Evolutionary conservation across 306 rosid genomes (phyloP), one percentile per base, ranked within the genome.

Genomic region (Argentina anserina): DNA sequence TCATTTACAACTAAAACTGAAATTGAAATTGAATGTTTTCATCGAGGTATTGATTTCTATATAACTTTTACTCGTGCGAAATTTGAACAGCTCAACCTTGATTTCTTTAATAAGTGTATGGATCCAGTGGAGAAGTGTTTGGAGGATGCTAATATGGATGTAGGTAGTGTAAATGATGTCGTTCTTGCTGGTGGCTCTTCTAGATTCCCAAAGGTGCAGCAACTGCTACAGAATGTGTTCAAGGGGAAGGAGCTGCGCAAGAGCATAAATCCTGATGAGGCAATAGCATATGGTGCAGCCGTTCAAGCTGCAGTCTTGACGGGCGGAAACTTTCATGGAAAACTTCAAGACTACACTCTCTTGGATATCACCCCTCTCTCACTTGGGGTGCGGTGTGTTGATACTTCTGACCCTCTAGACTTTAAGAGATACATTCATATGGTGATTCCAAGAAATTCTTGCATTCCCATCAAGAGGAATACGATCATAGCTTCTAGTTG

Each of bases 231-330:
- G 18, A 1, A 56, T 25, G 7, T 28, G 6, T 56, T 56, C 0
- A 56, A 56, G 34, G 36, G 62, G 1, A 55, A 55, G 8, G 34
- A 56, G 2, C 36, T 56, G 3, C 26, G 62, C 18, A 56, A 56
- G 18, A 6, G 36, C 2, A 56, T 56, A 0, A 7, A 56, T 56
- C 62, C 34, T 56, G 18, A 56, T 26, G 62, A 26, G 36, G 17
- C 62, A 1, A 14, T 26, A 0, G 36, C 62, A 26, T 26, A 12
- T 56, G 62, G 62, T 56, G 62, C 62, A 0, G 36, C 34, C 11
- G 34, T 56, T 56, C 62, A 11, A 56, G 62, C 66, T 21, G 67
- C 34, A 67, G 50, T 34, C 37, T 59, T 62, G 79, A 65, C n/a
- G n/a, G n/a, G 23, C 62, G 61, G 21, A 5, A 4, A 4, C 4